phyloP scores from a whole-genome alignment of 2,329 filamentous ascomycete species.

The Sporothrix luriei region DNA sequence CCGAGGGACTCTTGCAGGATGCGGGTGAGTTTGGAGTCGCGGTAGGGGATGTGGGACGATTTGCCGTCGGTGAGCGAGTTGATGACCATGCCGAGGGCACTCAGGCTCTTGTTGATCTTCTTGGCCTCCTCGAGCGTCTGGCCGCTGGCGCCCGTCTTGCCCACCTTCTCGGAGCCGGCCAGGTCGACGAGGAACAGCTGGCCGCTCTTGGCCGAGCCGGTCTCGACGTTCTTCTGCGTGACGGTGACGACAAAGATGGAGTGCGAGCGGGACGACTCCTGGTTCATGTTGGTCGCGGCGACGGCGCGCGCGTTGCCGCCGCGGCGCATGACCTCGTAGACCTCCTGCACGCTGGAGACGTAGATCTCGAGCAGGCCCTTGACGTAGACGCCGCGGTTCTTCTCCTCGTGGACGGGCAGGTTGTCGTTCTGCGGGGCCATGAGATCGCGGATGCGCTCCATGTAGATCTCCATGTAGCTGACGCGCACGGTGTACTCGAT shows the following conservation, averaged over 20 bases:
- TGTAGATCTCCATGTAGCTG: constrained; percentile 99
- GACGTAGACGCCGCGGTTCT: constrained; percentile 93
- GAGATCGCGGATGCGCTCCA: constrained; percentile 96
- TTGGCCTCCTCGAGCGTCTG: constrained; percentile 98
- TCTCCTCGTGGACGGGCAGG: constrained; percentile 95
- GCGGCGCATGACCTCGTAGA: constrained; percentile 94
- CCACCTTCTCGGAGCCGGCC: constrained; percentile 97
- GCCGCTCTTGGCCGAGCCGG: constrained; percentile 91
- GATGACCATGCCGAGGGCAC: constrained; percentile 98
- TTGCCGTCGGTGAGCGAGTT: constrained; percentile 95
- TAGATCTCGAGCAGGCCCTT: constrained; percentile 95
- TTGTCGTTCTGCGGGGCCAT: constrained; percentile 93
- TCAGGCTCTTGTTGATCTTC: constrained; percentile 99
- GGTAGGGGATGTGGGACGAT: constrained; percentile 93
- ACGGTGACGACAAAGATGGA: constrained; percentile 98
- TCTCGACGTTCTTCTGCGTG: constrained; percentile 96
- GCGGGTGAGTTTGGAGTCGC: constrained; percentile 96
- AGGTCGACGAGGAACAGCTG: constrained; percentile 97
- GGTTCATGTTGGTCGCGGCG: constrained; percentile 98
- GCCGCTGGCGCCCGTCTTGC: constrained; percentile 95
- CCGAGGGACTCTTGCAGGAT: constrained; percentile 96
- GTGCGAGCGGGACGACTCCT: constrained; percentile 95
- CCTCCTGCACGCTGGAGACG: constrained; percentile 91
- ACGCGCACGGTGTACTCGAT: constrained; percentile 99
- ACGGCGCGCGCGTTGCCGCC: constrained; percentile 89